These are phyloP conservation scores for Mycena pura DNA, from an alignment of 768 basidiomycete genomes.

Conservation along the genomic window DNA sequence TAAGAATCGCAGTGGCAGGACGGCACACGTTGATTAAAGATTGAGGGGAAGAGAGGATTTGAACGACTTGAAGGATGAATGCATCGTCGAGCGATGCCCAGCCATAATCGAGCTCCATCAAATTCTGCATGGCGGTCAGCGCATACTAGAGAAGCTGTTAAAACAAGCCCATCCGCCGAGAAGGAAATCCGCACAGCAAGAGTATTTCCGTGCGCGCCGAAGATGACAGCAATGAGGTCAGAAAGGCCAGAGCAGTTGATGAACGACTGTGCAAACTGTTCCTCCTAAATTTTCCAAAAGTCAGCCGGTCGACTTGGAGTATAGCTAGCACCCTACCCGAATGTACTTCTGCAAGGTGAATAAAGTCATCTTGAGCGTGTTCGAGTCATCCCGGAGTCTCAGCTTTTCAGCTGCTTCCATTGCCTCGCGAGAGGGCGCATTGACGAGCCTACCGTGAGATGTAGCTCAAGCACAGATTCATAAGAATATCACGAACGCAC, in stretches of 20 bases:
- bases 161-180: constrained; percentile 8
- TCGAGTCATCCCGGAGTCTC: constrained; percentile 60
- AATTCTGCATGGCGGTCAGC: constrained; percentile 82
- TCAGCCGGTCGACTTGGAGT: neutral
- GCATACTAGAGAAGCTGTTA: constrained; percentile 64
- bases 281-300: constrained; percentile 59
- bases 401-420: constrained; percentile 79
- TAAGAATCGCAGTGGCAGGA: constrained; percentile 89
- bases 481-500: constrained; percentile 47
- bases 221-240: constrained; percentile 75
- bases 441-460: constrained; percentile 66
- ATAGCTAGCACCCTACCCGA: constrained; percentile 52
- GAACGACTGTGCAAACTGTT: constrained; percentile 83
- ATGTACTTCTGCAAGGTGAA: constrained; percentile 85
- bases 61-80: constrained; percentile 82
- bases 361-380: constrained; percentile 64
- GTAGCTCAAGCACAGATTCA: constrained; percentile 3
- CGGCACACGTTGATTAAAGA: constrained; percentile 90
- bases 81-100: constrained; percentile 75
- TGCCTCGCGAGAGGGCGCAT: constrained; percentile 81
- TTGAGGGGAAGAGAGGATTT: constrained; percentile 75
- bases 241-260: constrained; percentile 72
- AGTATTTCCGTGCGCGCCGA: constrained; percentile 75
- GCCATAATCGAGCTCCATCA: constrained; percentile 87
- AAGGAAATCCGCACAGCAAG: constrained; percentile 66